phyloP scores from a whole-genome alignment of 2,329 filamentous ascomycete species.

The Exophiala alcalophila region DNA sequence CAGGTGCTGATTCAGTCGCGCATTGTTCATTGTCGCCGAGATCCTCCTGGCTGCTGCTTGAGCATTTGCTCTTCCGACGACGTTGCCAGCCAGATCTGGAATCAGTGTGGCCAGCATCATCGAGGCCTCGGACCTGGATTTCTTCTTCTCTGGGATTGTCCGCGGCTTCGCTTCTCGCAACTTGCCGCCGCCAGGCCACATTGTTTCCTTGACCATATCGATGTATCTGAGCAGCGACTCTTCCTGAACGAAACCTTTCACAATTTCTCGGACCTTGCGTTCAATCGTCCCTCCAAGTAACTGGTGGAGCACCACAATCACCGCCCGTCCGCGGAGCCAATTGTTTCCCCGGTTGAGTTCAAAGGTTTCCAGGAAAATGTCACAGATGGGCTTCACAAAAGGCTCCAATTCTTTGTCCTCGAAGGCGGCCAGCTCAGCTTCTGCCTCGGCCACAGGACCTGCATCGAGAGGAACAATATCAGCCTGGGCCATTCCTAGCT shows the following conservation, averaged over 20 bases:
- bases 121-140: slow-evolving; percentile 80
- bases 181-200: slow-evolving; percentile 66
- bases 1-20: slow-evolving; percentile 74
- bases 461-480: slow-evolving; percentile 37
- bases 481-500: slow-evolving; percentile 41
- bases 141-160: slow-evolving; percentile 69
- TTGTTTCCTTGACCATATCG: slow-evolving; percentile 64
- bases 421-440: slow-evolving; percentile 90
- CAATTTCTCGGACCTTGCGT: slow-evolving; percentile 84
- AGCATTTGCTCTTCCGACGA: slow-evolving; percentile 89
- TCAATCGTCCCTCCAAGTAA: slow-evolving; percentile 94
- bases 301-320: slow-evolving; percentile 94
- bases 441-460: slow-evolving; percentile 69
- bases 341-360: slow-evolving; percentile 93
- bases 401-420: slow-evolving; percentile 86
- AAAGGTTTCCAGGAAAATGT: slow-evolving; percentile 94
- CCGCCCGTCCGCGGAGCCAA: slow-evolving; percentile 91
- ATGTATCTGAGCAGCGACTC: slow-evolving; percentile 76
- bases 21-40: slow-evolving; percentile 88
- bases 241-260: slow-evolving; percentile 70
- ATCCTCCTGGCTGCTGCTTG: slow-evolving; percentile 84
- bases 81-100: slow-evolving; percentile 86
- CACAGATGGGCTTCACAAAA: slow-evolving; percentile 97
- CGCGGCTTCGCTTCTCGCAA: slow-evolving; percentile 54
- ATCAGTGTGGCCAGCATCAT: slow-evolving; percentile 85